phyloP scores from a whole-genome alignment of 352 stramenopile genomes.

The Phytophthora sp. region DNA sequence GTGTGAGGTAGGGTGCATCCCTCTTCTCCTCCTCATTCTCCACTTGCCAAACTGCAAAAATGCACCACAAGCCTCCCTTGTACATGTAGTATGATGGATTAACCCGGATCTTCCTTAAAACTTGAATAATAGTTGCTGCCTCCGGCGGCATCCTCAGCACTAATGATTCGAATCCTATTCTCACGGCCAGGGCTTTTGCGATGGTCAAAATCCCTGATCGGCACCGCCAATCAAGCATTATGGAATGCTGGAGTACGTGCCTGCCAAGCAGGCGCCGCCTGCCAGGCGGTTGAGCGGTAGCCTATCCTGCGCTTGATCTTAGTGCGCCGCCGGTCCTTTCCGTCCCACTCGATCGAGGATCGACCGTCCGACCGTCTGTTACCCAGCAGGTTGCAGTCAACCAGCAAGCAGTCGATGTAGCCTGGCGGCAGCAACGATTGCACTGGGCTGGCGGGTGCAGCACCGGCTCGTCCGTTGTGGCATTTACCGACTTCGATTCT shows the following conservation, averaged over 20 bases:
- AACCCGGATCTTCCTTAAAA: not conserved
- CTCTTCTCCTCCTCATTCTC: constrained; percentile 6
- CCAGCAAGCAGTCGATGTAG: constrained; percentile 6
- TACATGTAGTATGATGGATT: not conserved
- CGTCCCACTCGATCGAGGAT: constrained; percentile 25
- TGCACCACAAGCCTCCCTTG: not conserved
- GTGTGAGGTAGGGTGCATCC: constrained; percentile 24
- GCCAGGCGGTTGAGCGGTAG: constrained; percentile 20
- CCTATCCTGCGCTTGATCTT: constrained; percentile 35
- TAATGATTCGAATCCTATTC: not conserved
- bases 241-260: constrained; percentile 24
- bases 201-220: not conserved
- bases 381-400: constrained; percentile 22
- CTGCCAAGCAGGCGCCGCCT: too few species aligned
- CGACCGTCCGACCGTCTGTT: constrained; percentile 30
- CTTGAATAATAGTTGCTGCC: not conserved
- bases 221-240: not conserved
- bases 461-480: constrained; percentile 15
- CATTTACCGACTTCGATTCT: constrained; percentile 6
- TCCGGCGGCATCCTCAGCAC: constrained; percentile 6
- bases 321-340: constrained; percentile 31
- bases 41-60: not conserved
- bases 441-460: constrained; percentile 3
- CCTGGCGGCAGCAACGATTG: constrained; percentile 1
- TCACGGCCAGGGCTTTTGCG: not conserved